A percentile compares a stretch with the other conserved stretches of the same genome.
These are phyloP conservation scores for Medicago lupulina DNA, from an alignment of 306 rosid genomes.

Conservation along the genomic window DNA sequence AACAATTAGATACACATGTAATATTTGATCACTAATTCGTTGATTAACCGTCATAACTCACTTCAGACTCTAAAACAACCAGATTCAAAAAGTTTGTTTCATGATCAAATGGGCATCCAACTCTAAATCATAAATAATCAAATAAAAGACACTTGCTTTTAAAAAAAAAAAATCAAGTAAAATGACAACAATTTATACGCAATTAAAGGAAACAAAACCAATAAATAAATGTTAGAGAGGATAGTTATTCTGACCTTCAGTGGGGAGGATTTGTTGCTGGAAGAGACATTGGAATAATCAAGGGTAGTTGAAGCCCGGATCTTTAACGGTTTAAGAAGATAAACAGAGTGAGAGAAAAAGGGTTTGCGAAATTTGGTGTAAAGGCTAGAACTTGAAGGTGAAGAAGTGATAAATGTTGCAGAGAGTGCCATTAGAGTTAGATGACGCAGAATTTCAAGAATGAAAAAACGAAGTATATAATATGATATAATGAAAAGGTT, in stretches of 20 bases:
- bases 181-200: slow-evolving; percentile 7
- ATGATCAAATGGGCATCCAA: not conserved
- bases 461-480: slow-evolving; percentile 1
- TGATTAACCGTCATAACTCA: too few relatives aligned
- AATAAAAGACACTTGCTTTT: slow-evolving; percentile 13
- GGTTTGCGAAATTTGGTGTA: slow-evolving; percentile 52
- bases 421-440: slow-evolving; percentile 71
- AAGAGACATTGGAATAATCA: slow-evolving; percentile 68
- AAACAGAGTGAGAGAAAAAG: slow-evolving; percentile 42
- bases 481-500: not conserved
- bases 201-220: slow-evolving; percentile 13
- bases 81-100: not conserved
- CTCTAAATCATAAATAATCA: slow-evolving; percentile 8
- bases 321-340: slow-evolving; percentile 50
- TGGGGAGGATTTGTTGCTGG: slow-evolving; percentile 59
- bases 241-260: slow-evolving; percentile 57
- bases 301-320: slow-evolving; percentile 79
- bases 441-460: slow-evolving; percentile 32
- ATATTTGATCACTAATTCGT: too few relatives aligned
- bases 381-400: slow-evolving; percentile 52
- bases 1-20: too few relatives aligned
- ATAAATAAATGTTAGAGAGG: slow-evolving; percentile 18
- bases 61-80: not conserved
- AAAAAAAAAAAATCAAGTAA: not conserved
- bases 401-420: slow-evolving; percentile 60